Evolutionary conservation across 2,329 filamentous ascomycete genomes (phyloP).

Genomic region (Aspergillus nomiae): DNA sequence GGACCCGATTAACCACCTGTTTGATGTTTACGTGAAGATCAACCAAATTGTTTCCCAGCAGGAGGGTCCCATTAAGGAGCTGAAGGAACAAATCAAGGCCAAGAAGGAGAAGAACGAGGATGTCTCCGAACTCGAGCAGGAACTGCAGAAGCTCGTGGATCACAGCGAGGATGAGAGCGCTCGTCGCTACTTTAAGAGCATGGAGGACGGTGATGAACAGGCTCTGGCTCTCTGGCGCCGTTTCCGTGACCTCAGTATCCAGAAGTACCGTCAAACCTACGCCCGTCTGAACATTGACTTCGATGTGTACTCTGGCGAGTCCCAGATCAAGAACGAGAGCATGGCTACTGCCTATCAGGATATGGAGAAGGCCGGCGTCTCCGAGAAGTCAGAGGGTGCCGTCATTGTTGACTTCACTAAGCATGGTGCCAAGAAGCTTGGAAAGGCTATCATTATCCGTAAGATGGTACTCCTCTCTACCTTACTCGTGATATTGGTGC

Average conservation of each 20-base stretch:
- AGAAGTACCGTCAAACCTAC: conserved; percentile 66
- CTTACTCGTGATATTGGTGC: conserved; percentile 70
- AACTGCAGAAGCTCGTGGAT: conserved; percentile 52
- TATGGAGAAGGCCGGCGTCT: conserved; percentile 62
- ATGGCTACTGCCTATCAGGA: conserved; percentile 62
- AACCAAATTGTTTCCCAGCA: conserved; percentile 59
- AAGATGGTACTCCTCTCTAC: conserved; percentile 70
- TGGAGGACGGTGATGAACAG: conserved; percentile 63
- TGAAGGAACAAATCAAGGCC: conserved; percentile 52
- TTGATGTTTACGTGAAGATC: conserved; percentile 68
- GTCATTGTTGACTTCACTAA: conserved; percentile 71
- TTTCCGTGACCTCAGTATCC: conserved; percentile 65
- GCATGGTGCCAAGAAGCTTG: conserved; percentile 67
- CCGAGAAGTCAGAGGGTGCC: conserved; percentile 66
- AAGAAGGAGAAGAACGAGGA: conserved; percentile 53
- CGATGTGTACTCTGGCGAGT: conserved; percentile 70
- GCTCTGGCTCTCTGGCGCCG: conserved; percentile 64
- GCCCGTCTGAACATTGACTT: conserved; percentile 66
- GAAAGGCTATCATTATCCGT: conserved; percentile 67
- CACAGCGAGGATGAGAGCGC: conserved; percentile 62
- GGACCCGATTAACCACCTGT: conserved; percentile 66
- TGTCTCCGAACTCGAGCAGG: conserved; percentile 50
- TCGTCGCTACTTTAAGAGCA: conserved; percentile 67
- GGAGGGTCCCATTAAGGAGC: conserved; percentile 58
- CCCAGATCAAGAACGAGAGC: conserved; percentile 63